Evolutionary conservation across 805 yeast species (phyloP).

Genomic region (Myxozyma geophila): DNA sequence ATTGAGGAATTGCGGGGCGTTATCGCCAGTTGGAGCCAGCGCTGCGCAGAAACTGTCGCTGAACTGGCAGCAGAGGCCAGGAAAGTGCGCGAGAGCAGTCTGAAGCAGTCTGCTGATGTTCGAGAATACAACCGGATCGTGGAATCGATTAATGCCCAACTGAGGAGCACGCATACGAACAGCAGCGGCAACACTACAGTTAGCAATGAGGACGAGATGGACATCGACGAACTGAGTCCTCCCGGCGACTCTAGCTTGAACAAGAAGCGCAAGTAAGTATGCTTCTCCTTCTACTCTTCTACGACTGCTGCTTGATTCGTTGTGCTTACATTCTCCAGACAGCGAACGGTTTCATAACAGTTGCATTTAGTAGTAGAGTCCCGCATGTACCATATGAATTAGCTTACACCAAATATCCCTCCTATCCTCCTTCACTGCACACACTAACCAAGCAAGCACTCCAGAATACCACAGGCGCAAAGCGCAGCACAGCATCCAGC

Average conservation of each 20-base stretch:
- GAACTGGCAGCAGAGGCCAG: conserved; percentile 20
- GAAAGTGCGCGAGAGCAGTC: conserved; percentile 18
- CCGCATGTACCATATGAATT: background rate
- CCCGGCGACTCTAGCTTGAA: conserved; percentile 25
- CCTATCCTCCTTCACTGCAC: background rate
- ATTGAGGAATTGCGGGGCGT: conserved; percentile 13
- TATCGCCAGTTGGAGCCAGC: conserved; percentile 24
- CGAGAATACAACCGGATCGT: conserved; percentile 30
- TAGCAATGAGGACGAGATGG: conserved; percentile 34
- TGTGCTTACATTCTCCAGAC: background rate
- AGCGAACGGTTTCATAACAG: conserved; percentile 8
- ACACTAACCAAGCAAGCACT: conserved; percentile 26
- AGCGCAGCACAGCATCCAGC: conserved; percentile 38
- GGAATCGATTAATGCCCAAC: conserved; percentile 21
- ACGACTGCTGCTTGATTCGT: too few species aligned
- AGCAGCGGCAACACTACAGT: background rate
- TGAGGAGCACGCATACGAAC: conserved; percentile 8
- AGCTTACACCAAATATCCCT: too few species aligned
- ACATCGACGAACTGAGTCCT: conserved; percentile 39
- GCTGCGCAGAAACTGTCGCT: conserved; percentile 20
- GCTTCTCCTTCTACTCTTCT: background rate
- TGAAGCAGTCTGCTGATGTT: conserved; percentile 19
- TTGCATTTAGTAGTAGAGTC: background rate
- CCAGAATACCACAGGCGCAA: conserved; percentile 38
- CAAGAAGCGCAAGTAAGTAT: conserved; percentile 34